Conservation (phyloP, 805 yeast genomes). For the Candida berthetii region DNA sequence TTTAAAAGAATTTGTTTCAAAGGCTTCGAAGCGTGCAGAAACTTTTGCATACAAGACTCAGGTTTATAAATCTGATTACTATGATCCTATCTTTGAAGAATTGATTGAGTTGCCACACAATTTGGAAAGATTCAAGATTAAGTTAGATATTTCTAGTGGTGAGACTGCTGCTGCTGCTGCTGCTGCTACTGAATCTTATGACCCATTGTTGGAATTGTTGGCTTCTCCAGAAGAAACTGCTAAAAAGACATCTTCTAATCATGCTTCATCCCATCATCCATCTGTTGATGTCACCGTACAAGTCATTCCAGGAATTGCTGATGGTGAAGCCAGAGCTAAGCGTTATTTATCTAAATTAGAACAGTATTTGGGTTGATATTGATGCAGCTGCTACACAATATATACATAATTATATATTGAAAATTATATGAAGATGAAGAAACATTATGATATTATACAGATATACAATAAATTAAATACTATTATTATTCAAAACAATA, state of each 20-base stretch:
- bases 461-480: no score
- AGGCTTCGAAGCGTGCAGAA: conserved; percentile 42
- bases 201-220: conserved; percentile 13
- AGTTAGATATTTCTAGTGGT: conserved; percentile 22
- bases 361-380: conserved; percentile 16
- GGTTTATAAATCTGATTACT: conserved; percentile 36
- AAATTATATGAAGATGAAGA: no score
- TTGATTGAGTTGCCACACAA: conserved; percentile 39
- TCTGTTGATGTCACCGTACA: conserved; percentile 29
- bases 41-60: conserved; percentile 32
- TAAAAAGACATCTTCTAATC: conserved; percentile 9
- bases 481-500: no score
- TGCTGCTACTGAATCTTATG: no score
- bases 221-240: conserved; percentile 20
- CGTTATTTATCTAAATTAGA: conserved; percentile 22
- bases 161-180: conserved; percentile 9
- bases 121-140: conserved; percentile 36
- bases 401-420: no score
- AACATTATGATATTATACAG: no score
- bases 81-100: conserved; percentile 57
- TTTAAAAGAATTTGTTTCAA: conserved; percentile 28
- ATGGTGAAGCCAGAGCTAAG: conserved; percentile 41
- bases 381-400: no score
- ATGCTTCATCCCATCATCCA: conserved; percentile 21
- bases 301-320: conserved; percentile 28